Base-by-base conservation (phyloP, 148 eudicot genomes). In the Cornus kousa region DNA sequence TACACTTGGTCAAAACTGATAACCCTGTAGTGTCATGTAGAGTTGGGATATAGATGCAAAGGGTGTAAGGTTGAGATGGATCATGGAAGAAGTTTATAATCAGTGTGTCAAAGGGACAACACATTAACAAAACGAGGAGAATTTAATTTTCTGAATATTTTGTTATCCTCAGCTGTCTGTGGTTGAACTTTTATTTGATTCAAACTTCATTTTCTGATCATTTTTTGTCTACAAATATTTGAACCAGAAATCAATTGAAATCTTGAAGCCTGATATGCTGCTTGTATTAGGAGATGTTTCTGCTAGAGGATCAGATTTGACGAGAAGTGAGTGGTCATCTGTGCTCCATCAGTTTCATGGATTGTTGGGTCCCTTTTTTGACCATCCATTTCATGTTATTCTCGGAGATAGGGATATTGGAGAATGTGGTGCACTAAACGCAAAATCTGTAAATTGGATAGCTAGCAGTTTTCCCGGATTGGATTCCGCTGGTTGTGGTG, bases 261-360 rank as follows among this genome's bases (percentile, higher is more conserved):
- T 80, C 74, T 80, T 83, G 83, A 83, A 80, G 86, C 83, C 86
- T 74, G 86, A 83, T 74, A 77, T 83, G 86, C 86, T 83, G 81
- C 82, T 83, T 70, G 83, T 83, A 50, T 64, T 83, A 73, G 86
- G 86, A 73, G 86, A 83, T 77, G 72, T 83, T 39, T 83, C 86
- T 62, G 83, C 83, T 37, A 69, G 71, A 80, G 86, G 86, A 46
- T 78, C 80, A 60, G 67, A 80, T 32, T 69, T 83, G 72, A 68
- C 75, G 6, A 70, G 46, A 80, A 80, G 77, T 62, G 74, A 83
- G 39, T 83, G 86, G 86, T 73, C 77, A 73, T 76, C 83, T 77
- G 86, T 83, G 66, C n/a, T 77, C 57, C 71, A 80, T 50, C 80
- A 83, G 80, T 83, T 83, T 53, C 86, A 73, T 48, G 13, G 83